These are phyloP conservation scores for Eimeria necatrix DNA, from an alignment of 169 alveolate species.

Conservation along the genomic window DNA sequence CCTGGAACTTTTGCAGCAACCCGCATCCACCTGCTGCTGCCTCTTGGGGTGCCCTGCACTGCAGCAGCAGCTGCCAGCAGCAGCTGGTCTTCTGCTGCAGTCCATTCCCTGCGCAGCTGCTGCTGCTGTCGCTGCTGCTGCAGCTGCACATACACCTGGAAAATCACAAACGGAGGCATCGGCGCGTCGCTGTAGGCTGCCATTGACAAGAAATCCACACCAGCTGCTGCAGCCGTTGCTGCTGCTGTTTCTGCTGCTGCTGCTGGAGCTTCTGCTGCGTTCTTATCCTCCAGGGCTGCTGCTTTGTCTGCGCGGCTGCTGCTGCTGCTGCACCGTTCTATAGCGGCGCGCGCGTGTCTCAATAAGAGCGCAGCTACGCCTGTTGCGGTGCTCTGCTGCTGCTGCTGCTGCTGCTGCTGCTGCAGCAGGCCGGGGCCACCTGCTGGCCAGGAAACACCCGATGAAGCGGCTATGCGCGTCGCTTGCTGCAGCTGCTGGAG, in stretches of 20 bases:
- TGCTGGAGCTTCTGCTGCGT: conserved; percentile 34
- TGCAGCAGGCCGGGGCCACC: conserved; percentile 1
- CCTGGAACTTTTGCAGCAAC: conserved; percentile 89
- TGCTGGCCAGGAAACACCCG: background rate
- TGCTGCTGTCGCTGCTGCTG: conserved; percentile 45
- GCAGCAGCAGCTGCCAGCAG: conserved; percentile 82
- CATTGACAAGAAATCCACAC: conserved; percentile 2
- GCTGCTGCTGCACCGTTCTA: conserved; percentile 55
- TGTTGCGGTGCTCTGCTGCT: background rate
- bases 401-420: conserved; percentile 67
- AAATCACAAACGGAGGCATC: conserved; percentile 70
- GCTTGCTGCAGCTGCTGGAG: background rate
- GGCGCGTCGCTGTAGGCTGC: conserved; percentile 62
- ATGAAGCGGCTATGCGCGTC: background rate
- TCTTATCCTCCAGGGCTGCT: too few relatives aligned
- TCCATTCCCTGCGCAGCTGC: conserved; percentile 81
- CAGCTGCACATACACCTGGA: conserved; percentile 78
- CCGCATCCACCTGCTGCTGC: conserved; percentile 87
- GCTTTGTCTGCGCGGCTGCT: background rate
- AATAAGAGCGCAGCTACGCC: conserved; percentile 23
- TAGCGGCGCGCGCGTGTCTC: conserved; percentile 9
- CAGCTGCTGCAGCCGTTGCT: background rate
- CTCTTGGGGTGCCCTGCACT: conserved; percentile 78
- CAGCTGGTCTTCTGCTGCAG: conserved; percentile 83
- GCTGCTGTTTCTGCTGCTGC: conserved; percentile 40